Evolutionary conservation across 306 rosid genomes (phyloP).

Genomic region (Castanopsis chinensis): DNA sequence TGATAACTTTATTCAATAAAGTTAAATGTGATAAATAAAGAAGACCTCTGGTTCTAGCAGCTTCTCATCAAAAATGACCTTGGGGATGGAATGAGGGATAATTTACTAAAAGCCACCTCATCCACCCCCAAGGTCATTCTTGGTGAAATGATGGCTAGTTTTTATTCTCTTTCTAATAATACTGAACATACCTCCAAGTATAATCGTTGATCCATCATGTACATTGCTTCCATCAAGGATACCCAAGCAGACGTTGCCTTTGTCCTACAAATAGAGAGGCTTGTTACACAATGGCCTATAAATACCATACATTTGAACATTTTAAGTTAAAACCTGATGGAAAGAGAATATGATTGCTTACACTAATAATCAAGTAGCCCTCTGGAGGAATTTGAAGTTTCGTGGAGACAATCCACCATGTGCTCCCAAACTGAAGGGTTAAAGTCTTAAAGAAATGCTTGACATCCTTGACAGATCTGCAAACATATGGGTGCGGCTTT

Average conservation of each 20-base stretch:
- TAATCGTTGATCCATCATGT: conserved; percentile 63
- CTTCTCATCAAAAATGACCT: neutral
- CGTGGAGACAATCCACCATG: conserved; percentile 68
- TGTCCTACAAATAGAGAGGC: conserved; percentile 43
- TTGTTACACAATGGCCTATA: conserved; percentile 3
- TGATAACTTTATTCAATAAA: no score
- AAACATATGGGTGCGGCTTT: conserved; percentile 17
- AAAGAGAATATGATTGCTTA: conserved; percentile 26
- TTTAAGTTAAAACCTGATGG: neutral
- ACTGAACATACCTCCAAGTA: conserved; percentile 65
- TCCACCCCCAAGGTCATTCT: no score
- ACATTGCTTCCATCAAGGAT: conserved; percentile 72
- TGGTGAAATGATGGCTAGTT: neutral
- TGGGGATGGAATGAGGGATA: neutral
- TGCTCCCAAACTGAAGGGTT: conserved; percentile 63
- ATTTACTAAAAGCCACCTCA: neutral
- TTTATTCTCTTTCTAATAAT: neutral
- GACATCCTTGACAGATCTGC: conserved; percentile 69
- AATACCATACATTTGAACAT: conserved; percentile 15
- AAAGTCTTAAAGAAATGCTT: conserved; percentile 64
- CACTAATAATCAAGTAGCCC: conserved; percentile 68
- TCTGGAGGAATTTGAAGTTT: conserved; percentile 65
- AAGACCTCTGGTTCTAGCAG: neutral
- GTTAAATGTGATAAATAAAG: neutral
- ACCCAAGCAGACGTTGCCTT: conserved; percentile 82